Evolutionary conservation across 1,284 basidiomycete species (phyloP).

Genomic region (Apiotrichum brassicae): DNA sequence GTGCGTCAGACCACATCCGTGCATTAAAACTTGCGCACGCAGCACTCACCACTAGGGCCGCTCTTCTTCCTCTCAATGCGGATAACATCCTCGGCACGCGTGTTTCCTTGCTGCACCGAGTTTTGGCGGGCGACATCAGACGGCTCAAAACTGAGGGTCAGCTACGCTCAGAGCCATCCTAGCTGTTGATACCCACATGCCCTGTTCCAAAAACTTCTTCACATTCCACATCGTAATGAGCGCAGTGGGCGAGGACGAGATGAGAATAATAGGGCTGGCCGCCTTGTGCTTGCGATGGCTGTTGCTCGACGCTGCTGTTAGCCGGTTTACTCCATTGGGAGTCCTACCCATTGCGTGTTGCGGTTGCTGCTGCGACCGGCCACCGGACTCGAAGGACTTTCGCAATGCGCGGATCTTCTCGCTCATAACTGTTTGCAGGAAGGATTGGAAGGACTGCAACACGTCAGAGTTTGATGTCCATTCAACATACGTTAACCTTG

Average conservation of each 20-base stretch:
- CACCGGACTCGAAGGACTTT: slow-evolving; percentile 28
- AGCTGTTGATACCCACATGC: slow-evolving; percentile 54
- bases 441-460: slow-evolving; percentile 34
- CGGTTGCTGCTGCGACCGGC: slow-evolving; percentile 12
- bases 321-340: neutral
- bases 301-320: slow-evolving; percentile 12
- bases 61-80: slow-evolving; percentile 69
- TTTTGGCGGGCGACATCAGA: slow-evolving; percentile 61
- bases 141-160: slow-evolving; percentile 61
- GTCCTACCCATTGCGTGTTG: neutral
- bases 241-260: slow-evolving; percentile 89
- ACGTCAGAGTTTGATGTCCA: neutral
- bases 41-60: slow-evolving; percentile 25
- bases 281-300: slow-evolving; percentile 48
- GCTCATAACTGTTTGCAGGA: slow-evolving; percentile 35
- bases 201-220: slow-evolving; percentile 83
- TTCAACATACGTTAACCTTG: slow-evolving; percentile 35
- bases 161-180: neutral
- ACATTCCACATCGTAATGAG: slow-evolving; percentile 98
- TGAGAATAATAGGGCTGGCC: slow-evolving; percentile 83
- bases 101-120: slow-evolving; percentile 57
- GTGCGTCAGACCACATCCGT: too few relatives aligned
- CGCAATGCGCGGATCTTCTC: slow-evolving; percentile 40
- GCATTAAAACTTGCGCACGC: too few relatives aligned
- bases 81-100: slow-evolving; percentile 73